Evolutionary conservation across 2,329 filamentous ascomycete genomes (phyloP).

Genomic region (Colletotrichum musicola): DNA sequence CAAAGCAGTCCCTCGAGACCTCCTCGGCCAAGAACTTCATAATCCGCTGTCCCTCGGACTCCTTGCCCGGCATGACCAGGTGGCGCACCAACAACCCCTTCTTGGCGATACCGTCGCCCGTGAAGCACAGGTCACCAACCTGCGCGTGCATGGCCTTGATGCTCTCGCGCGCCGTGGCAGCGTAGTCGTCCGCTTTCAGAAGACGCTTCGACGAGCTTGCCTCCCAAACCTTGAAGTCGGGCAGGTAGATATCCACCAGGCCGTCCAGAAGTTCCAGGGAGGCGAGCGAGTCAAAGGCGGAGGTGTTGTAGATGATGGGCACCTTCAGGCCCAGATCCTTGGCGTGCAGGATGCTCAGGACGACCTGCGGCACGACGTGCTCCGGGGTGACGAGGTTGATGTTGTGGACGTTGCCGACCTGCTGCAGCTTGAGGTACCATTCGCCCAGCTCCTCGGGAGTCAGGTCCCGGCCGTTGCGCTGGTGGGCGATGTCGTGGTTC

Average conservation of each 20-base stretch:
- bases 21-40: conserved; percentile 81
- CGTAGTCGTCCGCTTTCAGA: conserved; percentile 84
- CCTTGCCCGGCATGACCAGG: conserved; percentile 86
- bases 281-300: conserved; percentile 80
- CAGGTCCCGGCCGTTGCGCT: conserved; percentile 83
- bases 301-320: conserved; percentile 89
- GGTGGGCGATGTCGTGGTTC: conserved; percentile 86
- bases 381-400: conserved; percentile 91
- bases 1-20: conserved; percentile 80
- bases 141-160: conserved; percentile 84
- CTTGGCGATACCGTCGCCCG: conserved; percentile 83
- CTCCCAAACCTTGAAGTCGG: conserved; percentile 89
- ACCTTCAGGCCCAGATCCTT: conserved; percentile 76
- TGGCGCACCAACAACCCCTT: conserved; percentile 81
- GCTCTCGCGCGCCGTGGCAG: conserved; percentile 78
- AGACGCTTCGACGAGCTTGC: conserved; percentile 74
- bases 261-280: conserved; percentile 81
- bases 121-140: conserved; percentile 87
- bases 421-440: conserved; percentile 87
- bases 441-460: conserved; percentile 82
- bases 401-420: conserved; percentile 86
- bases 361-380: conserved; percentile 88
- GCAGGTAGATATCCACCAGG: conserved; percentile 87
- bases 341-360: conserved; percentile 80
- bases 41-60: conserved; percentile 79